Conservation (phyloP, 2,329 filamentous ascomycete genomes). For the Calonectria honghensis region DNA sequence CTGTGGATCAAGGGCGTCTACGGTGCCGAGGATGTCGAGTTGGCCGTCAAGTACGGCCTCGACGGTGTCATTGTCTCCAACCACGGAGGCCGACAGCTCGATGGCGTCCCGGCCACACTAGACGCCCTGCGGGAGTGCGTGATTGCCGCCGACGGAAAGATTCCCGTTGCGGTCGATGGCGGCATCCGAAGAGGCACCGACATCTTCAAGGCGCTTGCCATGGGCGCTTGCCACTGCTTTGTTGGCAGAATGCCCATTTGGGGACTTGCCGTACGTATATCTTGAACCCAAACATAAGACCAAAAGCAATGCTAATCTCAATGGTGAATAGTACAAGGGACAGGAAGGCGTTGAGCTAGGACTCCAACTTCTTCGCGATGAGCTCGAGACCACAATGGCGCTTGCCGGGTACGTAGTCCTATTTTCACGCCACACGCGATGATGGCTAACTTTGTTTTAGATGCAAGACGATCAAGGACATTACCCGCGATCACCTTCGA, state of each 20-base stretch:
- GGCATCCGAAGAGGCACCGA: slow-evolving; percentile 58
- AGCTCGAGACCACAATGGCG: slow-evolving; percentile 54
- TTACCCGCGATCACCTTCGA: slow-evolving; percentile 46
- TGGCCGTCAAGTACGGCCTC: slow-evolving; percentile 56
- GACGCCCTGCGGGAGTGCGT: slow-evolving; percentile 77
- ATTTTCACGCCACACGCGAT: background rate
- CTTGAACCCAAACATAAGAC: background rate
- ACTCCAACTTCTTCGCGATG: slow-evolving; percentile 59
- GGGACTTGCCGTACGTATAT: slow-evolving; percentile 54
- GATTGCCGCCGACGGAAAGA: slow-evolving; percentile 72
- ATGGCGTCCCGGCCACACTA: slow-evolving; percentile 71
- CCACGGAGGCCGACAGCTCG: slow-evolving; percentile 55
- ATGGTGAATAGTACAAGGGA: slow-evolving; percentile 49
- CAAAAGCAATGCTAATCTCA: background rate
- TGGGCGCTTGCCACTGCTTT: slow-evolving; percentile 54
- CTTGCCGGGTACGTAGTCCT: slow-evolving; percentile 45
- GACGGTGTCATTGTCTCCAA: slow-evolving; percentile 56
- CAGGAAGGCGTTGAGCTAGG: slow-evolving; percentile 57
- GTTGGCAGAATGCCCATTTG: slow-evolving; percentile 61
- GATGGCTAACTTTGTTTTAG: slow-evolving; percentile 27
- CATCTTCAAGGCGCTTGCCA: slow-evolving; percentile 57
- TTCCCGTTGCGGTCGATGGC: slow-evolving; percentile 73
- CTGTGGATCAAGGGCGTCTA: slow-evolving; percentile 60
- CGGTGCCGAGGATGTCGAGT: slow-evolving; percentile 57
- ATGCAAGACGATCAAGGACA: slow-evolving; percentile 50